A percentile compares a stretch with the other conserved stretches of the same genome.
Evolutionary conservation across 192 early-diverging fungal species (phyloP).

Genomic region (Podila clonocystis): DNA sequence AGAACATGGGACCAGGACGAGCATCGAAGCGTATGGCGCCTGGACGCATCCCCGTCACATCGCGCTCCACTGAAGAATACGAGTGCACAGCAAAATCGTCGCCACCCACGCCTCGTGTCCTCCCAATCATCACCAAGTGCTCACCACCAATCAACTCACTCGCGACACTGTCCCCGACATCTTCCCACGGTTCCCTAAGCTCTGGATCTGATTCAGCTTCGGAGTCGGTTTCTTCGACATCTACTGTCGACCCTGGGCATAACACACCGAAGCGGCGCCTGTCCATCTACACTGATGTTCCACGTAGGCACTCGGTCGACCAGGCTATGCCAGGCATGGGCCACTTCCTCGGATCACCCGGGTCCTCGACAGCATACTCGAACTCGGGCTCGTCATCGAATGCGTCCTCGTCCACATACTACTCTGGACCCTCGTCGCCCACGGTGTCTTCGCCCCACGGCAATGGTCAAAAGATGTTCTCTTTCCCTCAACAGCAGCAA

Average conservation of each 20-base stretch:
- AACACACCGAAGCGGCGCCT: not conserved
- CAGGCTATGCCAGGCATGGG: no score
- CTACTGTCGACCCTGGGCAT: not conserved
- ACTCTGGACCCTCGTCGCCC: no score
- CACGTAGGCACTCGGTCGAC: no score
- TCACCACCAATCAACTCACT: not conserved
- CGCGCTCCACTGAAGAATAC: slow-evolving; percentile 16
- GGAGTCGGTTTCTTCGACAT: not conserved
- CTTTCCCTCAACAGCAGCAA: slow-evolving; percentile 6
- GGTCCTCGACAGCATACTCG: no score
- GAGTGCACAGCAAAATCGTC: slow-evolving; percentile 1
- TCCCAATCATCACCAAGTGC: not conserved
- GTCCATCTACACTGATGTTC: no score
- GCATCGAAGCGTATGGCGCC: no score
- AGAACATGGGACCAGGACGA: no score
- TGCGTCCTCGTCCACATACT: no score
- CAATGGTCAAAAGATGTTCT: no score
- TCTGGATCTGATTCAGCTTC: not conserved
- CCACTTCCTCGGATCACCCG: no score
- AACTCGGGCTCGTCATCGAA: no score
- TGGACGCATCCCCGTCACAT: not conserved
- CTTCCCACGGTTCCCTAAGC: not conserved
- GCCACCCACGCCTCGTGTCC: not conserved
- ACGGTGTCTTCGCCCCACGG: no score
- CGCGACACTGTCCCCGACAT: not conserved